Conservation (phyloP, 1,139 yeast species). For the Candida buenavistaensis region DNA sequence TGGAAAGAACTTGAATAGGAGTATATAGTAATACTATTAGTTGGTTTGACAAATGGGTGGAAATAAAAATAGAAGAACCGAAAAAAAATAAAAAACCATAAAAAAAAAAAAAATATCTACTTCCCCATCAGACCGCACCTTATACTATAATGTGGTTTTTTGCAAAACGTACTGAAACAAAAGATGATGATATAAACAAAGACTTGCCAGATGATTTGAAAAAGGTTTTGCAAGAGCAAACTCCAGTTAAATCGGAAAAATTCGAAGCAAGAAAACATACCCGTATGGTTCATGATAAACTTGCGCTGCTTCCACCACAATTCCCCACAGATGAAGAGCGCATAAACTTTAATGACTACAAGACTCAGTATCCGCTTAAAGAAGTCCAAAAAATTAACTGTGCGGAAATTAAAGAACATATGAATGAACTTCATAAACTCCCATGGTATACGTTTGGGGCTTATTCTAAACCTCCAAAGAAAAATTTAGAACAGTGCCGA, state of each 20-base stretch:
- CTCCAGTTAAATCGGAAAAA: slow-evolving; percentile 18
- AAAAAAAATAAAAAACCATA: background rate
- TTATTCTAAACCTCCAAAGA: background rate
- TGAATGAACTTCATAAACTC: slow-evolving; percentile 35
- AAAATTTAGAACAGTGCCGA: slow-evolving; percentile 22
- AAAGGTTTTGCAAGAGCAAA: slow-evolving; percentile 30
- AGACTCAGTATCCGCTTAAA: slow-evolving; percentile 26
- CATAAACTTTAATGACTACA: slow-evolving; percentile 32
- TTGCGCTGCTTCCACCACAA: slow-evolving; percentile 18
- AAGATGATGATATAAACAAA: slow-evolving; percentile 27
- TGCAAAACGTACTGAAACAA: slow-evolving; percentile 14
- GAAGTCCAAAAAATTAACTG: slow-evolving; percentile 39
- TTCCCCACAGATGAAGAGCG: slow-evolving; percentile 19
- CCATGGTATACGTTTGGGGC: slow-evolving; percentile 4
- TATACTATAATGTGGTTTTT: too few species aligned
- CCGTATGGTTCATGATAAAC: slow-evolving; percentile 28
- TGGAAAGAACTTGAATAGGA: slow-evolving; percentile 25
- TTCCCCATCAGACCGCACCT: too few species aligned
- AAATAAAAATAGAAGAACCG: background rate
- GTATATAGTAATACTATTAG: too few species aligned
- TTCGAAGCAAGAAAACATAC: slow-evolving; percentile 30
- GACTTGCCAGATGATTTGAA: slow-evolving; percentile 33
- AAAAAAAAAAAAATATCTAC: slow-evolving; percentile 1
- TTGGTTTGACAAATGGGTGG: background rate
- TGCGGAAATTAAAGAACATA: slow-evolving; percentile 42